phyloP scores from a whole-genome alignment of 495 filamentous ascomycete genomes.

The Lentithecium fluviatile region DNA sequence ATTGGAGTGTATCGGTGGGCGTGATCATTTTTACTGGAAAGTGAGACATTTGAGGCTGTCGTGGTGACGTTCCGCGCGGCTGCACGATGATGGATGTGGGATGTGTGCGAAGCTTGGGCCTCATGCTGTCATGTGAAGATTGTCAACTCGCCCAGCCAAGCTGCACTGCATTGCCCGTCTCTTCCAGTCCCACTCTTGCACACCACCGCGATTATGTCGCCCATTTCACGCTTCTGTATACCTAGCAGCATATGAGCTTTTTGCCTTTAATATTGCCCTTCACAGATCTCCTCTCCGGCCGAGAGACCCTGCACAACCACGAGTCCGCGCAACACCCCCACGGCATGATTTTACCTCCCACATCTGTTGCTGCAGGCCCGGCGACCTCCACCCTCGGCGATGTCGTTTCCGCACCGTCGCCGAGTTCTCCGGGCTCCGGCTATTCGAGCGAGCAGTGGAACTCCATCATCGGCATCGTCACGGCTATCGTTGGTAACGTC shows the following conservation, averaged over 20 bases:
- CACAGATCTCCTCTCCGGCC: not conserved
- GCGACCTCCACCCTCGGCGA: conserved; percentile 14
- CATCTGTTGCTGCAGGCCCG: conserved; percentile 27
- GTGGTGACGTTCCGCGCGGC: not conserved
- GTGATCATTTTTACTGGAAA: too few relatives aligned
- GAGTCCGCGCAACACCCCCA: not conserved
- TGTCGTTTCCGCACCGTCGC: not conserved
- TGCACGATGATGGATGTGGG: conserved; percentile 12
- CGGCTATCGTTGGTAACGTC: conserved; percentile 86
- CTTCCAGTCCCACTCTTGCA: not conserved
- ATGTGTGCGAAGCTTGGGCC: not conserved
- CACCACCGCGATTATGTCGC: not conserved
- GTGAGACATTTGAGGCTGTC: not conserved
- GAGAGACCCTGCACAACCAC: not conserved
- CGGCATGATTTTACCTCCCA: conserved; percentile 16
- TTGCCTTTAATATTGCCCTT: not conserved
- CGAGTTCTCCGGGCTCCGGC: conserved; percentile 1
- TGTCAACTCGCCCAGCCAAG: not conserved
- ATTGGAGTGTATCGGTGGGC: too few relatives aligned
- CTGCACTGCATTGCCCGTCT: not conserved
- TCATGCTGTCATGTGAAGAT: not conserved
- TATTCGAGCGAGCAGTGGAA: conserved; percentile 58
- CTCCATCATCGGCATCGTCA: conserved; percentile 88
- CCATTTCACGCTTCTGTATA: conserved; percentile 1
- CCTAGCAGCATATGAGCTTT: not conserved